These are phyloP conservation scores for Metschnikowia peoriensis DNA, from an alignment of 805 yeast genomes.

Conservation along the genomic window DNA sequence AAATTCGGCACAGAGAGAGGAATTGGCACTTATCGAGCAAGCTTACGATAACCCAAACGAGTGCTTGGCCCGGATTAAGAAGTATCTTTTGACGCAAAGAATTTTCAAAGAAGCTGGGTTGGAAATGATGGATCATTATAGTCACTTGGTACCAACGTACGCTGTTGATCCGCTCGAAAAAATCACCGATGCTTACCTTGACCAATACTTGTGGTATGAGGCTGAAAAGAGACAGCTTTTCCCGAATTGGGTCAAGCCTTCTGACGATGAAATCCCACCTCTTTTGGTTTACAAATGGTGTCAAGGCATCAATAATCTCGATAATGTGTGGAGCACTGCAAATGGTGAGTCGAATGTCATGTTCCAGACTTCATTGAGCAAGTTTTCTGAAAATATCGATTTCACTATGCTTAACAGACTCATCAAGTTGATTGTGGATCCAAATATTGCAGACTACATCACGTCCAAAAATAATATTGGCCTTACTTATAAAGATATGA, in stretches of 20 bases:
- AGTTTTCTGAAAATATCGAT: constrained; percentile 82
- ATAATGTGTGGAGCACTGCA: constrained; percentile 73
- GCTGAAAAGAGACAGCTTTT: constrained; percentile 82
- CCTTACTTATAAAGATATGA: constrained; percentile 90
- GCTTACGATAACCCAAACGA: constrained; percentile 98
- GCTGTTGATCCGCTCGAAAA: constrained; percentile 90
- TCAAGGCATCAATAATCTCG: constrained; percentile 80
- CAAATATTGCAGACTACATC: constrained; percentile 91
- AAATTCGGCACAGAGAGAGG: constrained; percentile 87
- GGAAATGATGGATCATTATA: constrained; percentile 90
- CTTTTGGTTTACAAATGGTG: constrained; percentile 90
- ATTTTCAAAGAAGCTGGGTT: constrained; percentile 86
- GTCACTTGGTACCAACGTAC: constrained; percentile 80
- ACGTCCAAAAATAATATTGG: constrained; percentile 86
- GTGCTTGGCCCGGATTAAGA: constrained; percentile 78
- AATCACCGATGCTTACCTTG: constrained; percentile 92
- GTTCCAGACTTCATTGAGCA: constrained; percentile 71
- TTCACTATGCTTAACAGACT: constrained; percentile 81
- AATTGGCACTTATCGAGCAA: constrained; percentile 87
- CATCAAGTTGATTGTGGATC: constrained; percentile 77
- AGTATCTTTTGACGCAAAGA: constrained; percentile 78
- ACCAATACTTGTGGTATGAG: constrained; percentile 95
- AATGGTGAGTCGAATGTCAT: constrained; percentile 79
- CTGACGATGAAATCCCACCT: constrained; percentile 92
- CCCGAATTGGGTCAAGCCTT: constrained; percentile 96